These are phyloP conservation scores for Pyrenochaeta sp. DNA, from an alignment of 2,329 filamentous ascomycete species.

Conservation along the genomic window DNA sequence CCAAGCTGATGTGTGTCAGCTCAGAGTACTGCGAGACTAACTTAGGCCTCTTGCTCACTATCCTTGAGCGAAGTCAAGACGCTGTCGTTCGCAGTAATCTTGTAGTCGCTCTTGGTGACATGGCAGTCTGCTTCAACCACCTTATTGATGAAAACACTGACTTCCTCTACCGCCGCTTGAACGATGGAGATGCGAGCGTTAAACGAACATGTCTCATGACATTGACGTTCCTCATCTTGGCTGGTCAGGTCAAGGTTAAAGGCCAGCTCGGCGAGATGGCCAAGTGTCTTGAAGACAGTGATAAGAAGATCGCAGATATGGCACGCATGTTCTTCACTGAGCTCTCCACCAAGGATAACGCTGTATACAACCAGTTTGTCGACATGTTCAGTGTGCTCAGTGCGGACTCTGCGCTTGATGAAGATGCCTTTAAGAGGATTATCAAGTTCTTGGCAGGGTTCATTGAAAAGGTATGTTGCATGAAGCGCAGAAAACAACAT, in stretches of 20 bases:
- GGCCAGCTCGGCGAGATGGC: slow-evolving; percentile 98
- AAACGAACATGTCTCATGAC: slow-evolving; percentile 99
- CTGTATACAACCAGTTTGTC: slow-evolving; percentile 98
- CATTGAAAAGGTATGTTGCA: slow-evolving; percentile 82
- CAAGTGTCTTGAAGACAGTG: slow-evolving; percentile 96
- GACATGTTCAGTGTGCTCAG: slow-evolving; percentile 97
- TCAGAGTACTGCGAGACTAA: slow-evolving; percentile 96
- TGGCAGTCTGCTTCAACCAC: slow-evolving; percentile 99
- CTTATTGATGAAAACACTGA: slow-evolving; percentile 99
- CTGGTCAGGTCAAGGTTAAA: slow-evolving; percentile 99
- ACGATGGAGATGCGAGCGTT: slow-evolving; percentile 86
- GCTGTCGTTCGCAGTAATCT: slow-evolving; percentile 94
- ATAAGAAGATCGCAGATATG: slow-evolving; percentile 91
- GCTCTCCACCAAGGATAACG: slow-evolving; percentile 96
- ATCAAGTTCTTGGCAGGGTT: slow-evolving; percentile 94
- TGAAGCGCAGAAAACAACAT: background rate
- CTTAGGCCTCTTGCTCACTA: slow-evolving; percentile 92
- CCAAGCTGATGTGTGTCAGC: slow-evolving; percentile 98
- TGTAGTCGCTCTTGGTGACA: slow-evolving; percentile 95
- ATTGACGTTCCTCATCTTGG: slow-evolving; percentile 93
- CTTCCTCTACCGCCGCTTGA: slow-evolving; percentile 92
- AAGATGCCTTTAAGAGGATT: slow-evolving; percentile 85
- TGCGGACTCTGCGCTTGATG: slow-evolving; percentile 79
- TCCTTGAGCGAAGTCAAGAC: slow-evolving; percentile 93
- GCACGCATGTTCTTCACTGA: slow-evolving; percentile 99